Base-by-base conservation (phyloP, 352 stramenopile species). In the Phytophthora agathidicida region DNA sequence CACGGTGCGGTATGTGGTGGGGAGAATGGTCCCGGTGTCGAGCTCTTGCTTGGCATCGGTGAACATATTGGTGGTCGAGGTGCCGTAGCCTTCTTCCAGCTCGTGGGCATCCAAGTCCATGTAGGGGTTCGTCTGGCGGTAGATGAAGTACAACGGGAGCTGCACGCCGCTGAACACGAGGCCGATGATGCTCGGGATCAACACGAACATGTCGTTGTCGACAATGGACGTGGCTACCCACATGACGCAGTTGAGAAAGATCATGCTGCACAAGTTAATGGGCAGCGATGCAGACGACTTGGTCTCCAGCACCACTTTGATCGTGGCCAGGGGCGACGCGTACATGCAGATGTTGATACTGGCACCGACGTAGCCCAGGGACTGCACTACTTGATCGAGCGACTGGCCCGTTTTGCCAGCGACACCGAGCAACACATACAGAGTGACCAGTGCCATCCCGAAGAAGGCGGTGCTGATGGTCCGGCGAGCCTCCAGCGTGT, bases 61-160 rank as follows among this genome's bases (percentile, higher is more conserved):
- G 39, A 56, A 14, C 8, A 8, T 45, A 22, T 63, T 60, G 31
- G 19, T 32, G 36, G 46, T 28, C 16, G 33, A 37, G 14, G 53
- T 39, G 30, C 54, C 54, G 47, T 60, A 65, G 14, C 61, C 55
- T 61, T 66, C 54, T 56, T 66, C 32, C 54, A 65, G 35, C 19
- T n/a, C n/a, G n/a, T 46, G 19, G 35, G 54, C 46, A 42, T 70
- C 47, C 46, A 57, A 7, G 28, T 69, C 60, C 23, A 65, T 32
- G 30, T 69, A 66, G 2, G 36, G 48, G 16, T 45, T 58, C 1
- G 28, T 42, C 3, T 38, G 56, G 2, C 56, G 63, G 52, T 82
- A 91, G 7, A 86, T 43, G n/a, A 76, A 72, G 63, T 81, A 89
- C 27, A 91, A 55, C 26, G 65, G 36, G n/a, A 86, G 39, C 42